phyloP scores from a whole-genome alignment of 768 basidiomycete genomes.

The Lactarius evosmus region DNA sequence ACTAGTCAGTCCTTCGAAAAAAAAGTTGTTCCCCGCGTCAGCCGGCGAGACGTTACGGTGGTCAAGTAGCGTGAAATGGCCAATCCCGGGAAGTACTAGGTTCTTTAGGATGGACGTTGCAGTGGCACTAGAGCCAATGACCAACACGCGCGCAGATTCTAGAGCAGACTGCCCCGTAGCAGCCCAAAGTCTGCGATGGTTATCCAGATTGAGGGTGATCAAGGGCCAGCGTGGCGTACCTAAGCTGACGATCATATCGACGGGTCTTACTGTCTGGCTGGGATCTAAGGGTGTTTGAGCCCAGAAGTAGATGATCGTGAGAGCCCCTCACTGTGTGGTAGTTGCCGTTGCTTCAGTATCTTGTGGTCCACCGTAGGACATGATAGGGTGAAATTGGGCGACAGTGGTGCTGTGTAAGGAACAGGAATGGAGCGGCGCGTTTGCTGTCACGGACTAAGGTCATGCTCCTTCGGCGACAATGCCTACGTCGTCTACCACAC shows the following conservation, averaged over 20 bases:
- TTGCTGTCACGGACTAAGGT: background rate
- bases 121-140: constrained; percentile 78
- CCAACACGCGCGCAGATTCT: constrained; percentile 77
- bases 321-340: constrained; percentile 36
- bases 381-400: constrained; percentile 8
- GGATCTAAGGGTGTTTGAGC: constrained; percentile 38
- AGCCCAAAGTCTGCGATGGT: constrained; percentile 74
- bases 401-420: background rate
- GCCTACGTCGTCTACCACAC: background rate
- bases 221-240: constrained; percentile 45
- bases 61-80: constrained; percentile 93
- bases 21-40: constrained; percentile 97
- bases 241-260: constrained; percentile 91
- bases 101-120: constrained; percentile 92
- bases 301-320: background rate
- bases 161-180: constrained; percentile 86
- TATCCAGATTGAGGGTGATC: background rate
- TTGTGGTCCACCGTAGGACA: constrained; percentile 39
- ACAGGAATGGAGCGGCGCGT: background rate
- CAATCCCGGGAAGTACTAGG: constrained; percentile 92
- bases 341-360: constrained; percentile 48
- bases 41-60: constrained; percentile 53
- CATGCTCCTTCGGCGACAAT: constrained; percentile 22
- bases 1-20: constrained; percentile 71
- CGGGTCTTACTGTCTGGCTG: constrained; percentile 85